Evolutionary conservation across 257 asterid genomes (phyloP), one percentile per base, ranked within the genome.

Genomic region (Paulownia fortunei): DNA sequence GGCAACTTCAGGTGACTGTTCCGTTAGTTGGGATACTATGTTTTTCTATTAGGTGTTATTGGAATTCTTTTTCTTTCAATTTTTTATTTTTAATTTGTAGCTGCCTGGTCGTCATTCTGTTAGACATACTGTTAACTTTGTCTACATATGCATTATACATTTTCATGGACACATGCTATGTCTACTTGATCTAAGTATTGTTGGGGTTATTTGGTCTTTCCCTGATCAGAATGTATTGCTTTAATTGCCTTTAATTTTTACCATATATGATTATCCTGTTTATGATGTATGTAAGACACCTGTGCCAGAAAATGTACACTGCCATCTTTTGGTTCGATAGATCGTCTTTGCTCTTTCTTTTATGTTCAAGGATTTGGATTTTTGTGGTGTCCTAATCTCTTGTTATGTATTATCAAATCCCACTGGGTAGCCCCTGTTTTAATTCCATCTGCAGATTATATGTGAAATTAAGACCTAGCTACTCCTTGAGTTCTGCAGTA

Each of bases 1-100:
- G 89, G 97, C 92, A 52, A 96, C 96, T 60, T 88, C 97, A 78
- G 98, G 99, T 95, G 73, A 86, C 52, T 66, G 32, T 69, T 42
- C 79, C 26, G 58, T 49, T 54, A 67, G 49, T 61, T 65, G 32
- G 71, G 44, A 54, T 76, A 23, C 36, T 73, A 3, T 62, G 34
- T 54, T 74, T 52, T 41, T 44, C 18, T 3, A n/a, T 58, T 70
- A 62, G 4, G 34, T 69, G 1, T 47, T 27, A 62, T 42, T 60
- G 36, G 54, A 32, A 54, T 52, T 41, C 19, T 34, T 70, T 30
- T 51, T 70, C 26, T 19, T 72, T 65, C 6, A 1, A 4, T 61
- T 47, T 27, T 26, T 24, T 21, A 39, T 44, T 67, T 16, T 27
- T 42, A 2, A 18, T 37, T 59, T 69, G 32, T 16, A 7, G 27